Conservation (phyloP, 495 filamentous ascomycete species). For the Haplographium delicatum region DNA sequence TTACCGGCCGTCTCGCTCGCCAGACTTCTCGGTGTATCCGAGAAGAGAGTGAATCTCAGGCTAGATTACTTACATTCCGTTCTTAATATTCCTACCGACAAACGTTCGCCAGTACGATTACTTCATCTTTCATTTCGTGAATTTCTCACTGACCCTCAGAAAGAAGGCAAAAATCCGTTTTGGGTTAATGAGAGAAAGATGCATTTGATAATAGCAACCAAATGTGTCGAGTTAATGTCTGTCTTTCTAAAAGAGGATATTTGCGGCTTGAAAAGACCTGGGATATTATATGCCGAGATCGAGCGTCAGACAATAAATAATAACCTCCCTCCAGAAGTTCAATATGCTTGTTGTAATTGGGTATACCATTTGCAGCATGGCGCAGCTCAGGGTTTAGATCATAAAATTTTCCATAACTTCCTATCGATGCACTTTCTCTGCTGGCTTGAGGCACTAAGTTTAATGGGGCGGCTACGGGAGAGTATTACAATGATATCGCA, state of each 20-base stretch:
- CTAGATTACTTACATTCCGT: not conserved
- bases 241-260: not conserved
- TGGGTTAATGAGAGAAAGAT: not conserved
- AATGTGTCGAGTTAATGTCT: not conserved
- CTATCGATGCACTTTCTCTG: not conserved
- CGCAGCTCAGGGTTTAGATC: not conserved
- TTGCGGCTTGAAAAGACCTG: not conserved
- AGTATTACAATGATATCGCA: too few relatives aligned
- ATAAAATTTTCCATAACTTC: not conserved
- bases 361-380: not conserved
- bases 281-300: not conserved
- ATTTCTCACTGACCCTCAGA: not conserved
- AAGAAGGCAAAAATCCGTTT: not conserved
- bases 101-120: not conserved
- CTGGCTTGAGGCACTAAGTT: not conserved
- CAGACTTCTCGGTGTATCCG: not conserved
- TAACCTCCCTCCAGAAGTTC: not conserved
- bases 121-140: not conserved
- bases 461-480: too few relatives aligned
- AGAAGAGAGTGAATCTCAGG: not conserved
- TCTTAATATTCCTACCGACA: not conserved
- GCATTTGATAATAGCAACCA: not conserved
- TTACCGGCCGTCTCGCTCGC: not conserved
- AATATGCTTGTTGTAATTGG: not conserved
- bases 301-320: not conserved